Evolutionary conservation across 345 rosid genomes (phyloP).

Genomic region (Cardiospermum halicacabum): DNA sequence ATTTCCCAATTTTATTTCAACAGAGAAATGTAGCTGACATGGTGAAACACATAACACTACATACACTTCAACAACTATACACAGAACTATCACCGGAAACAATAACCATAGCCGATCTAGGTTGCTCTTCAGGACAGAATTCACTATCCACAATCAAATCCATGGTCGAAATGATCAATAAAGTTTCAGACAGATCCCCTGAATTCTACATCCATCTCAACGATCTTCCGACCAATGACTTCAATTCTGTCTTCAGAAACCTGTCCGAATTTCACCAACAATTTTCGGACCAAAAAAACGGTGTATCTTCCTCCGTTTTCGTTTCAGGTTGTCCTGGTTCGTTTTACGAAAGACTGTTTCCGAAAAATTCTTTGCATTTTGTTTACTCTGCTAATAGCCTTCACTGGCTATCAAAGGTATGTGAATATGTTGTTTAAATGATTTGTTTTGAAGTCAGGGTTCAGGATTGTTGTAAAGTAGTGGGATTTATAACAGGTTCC

Average conservation of each 20-base stretch:
- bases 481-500: too few relatives aligned
- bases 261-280: constrained; percentile 39
- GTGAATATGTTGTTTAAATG: too few relatives aligned
- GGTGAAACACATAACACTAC: constrained; percentile 39
- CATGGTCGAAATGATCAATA: constrained; percentile 23
- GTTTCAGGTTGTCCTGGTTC: constrained; percentile 65
- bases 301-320: constrained; percentile 22
- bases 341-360: constrained; percentile 81
- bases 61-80: constrained; percentile 32
- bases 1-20: background rate
- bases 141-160: constrained; percentile 41
- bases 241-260: constrained; percentile 47
- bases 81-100: constrained; percentile 26
- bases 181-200: constrained; percentile 14
- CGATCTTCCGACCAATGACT: constrained; percentile 58
- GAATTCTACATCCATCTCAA: constrained; percentile 42
- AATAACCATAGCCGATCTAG: constrained; percentile 50
- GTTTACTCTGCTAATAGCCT: constrained; percentile 64
- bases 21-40: constrained; percentile 50
- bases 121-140: constrained; percentile 54
- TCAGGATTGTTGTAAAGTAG: too few relatives aligned
- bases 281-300: constrained; percentile 24
- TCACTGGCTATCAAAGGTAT: constrained; percentile 98
- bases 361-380: constrained; percentile 60
- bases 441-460: too few relatives aligned